phyloP scores from a whole-genome alignment of 768 basidiomycete species.

The Neoboletus brunneissimus region DNA sequence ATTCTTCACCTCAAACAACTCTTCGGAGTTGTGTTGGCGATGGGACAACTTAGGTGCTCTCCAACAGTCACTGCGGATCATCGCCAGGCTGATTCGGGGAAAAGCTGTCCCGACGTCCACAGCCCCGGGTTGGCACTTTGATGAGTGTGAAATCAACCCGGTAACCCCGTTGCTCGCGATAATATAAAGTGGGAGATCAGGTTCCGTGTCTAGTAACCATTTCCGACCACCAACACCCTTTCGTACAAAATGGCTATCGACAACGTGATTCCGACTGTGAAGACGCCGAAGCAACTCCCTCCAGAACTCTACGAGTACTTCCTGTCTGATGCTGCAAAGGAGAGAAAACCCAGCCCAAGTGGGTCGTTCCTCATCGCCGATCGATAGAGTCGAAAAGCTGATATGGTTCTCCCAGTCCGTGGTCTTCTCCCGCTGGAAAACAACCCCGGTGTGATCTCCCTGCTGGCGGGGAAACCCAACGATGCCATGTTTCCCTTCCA shows the following conservation, averaged over 20 bases:
- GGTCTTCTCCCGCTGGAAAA: slow-evolving; percentile 77
- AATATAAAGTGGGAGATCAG: slow-evolving; percentile 1
- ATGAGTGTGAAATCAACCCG: not conserved
- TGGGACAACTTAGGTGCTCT: not conserved
- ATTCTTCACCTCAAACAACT: not conserved
- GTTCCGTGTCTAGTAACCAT: not conserved
- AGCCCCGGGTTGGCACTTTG: not conserved
- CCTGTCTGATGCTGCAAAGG: slow-evolving; percentile 60
- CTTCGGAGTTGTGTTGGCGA: not conserved
- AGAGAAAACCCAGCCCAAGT: slow-evolving; percentile 64
- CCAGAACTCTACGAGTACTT: slow-evolving; percentile 55
- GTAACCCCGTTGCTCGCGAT: not conserved
- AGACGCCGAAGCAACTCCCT: slow-evolving; percentile 38
- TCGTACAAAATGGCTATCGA: slow-evolving; percentile 8
- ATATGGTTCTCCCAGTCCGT: slow-evolving; percentile 44
- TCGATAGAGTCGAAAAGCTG: not conserved
- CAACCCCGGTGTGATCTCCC: slow-evolving; percentile 71
- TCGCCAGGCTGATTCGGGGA: not conserved
- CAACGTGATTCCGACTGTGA: not conserved
- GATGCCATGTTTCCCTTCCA: slow-evolving; percentile 88
- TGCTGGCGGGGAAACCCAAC: slow-evolving; percentile 92
- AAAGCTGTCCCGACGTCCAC: not conserved
- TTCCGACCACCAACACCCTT: not conserved
- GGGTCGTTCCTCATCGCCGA: slow-evolving; percentile 18
- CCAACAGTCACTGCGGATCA: not conserved